Evolutionary conservation across 129 eudicot genomes (phyloP).

Genomic region (Flaveria bidentis): DNA sequence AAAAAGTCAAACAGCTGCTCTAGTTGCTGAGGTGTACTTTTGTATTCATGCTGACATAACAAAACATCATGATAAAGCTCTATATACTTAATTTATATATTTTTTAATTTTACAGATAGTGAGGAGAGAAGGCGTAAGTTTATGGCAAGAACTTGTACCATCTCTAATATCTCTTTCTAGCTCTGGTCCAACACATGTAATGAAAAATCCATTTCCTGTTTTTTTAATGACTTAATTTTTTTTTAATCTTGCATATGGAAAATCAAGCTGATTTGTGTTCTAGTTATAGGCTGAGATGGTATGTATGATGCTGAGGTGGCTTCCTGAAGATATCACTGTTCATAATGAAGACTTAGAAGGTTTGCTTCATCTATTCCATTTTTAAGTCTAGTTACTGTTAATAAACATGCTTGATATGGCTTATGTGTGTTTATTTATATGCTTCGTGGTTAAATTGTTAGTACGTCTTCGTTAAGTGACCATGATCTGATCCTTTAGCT

Average conservation of each 20-base stretch:
- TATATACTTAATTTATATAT: slow-evolving; percentile 3
- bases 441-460: not conserved
- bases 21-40: slow-evolving; percentile 78
- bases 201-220: slow-evolving; percentile 19
- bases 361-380: slow-evolving; percentile 19
- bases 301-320: slow-evolving; percentile 91
- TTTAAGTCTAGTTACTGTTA: not conserved
- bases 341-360: slow-evolving; percentile 99
- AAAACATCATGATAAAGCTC: slow-evolving; percentile 20
- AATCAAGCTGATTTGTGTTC: slow-evolving; percentile 41
- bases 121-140: slow-evolving; percentile 81
- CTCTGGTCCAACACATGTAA: slow-evolving; percentile 88
- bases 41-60: slow-evolving; percentile 22
- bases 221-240: slow-evolving; percentile 10
- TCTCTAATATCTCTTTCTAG: slow-evolving; percentile 63
- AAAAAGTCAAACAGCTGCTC: slow-evolving; percentile 93
- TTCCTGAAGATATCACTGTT: slow-evolving; percentile 95
- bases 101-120: slow-evolving; percentile 59
- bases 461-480: slow-evolving; percentile 9
- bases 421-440: not conserved
- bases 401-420: slow-evolving; percentile 2
- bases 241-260: slow-evolving; percentile 19
- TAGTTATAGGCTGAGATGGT: slow-evolving; percentile 88
- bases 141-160: slow-evolving; percentile 89
- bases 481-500: not conserved